These are phyloP conservation scores for Eucalyptus regnans DNA, from an alignment of 345 rosid genomes.

Conservation along the genomic window DNA sequence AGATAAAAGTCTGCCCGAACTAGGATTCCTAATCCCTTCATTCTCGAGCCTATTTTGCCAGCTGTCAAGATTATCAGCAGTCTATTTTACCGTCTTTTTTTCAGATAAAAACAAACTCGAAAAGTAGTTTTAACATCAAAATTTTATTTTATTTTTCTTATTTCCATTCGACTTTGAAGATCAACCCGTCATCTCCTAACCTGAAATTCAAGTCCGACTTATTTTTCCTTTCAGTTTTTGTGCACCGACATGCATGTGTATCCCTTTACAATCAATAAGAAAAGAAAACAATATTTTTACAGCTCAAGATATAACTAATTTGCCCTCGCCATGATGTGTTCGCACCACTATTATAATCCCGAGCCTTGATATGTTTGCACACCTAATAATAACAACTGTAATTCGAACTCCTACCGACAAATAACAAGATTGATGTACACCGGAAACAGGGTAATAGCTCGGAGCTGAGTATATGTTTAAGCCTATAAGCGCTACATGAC, in stretches of 20 bases:
- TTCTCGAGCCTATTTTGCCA: background rate
- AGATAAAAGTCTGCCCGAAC: background rate
- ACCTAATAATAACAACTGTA: background rate
- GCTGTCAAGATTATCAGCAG: background rate
- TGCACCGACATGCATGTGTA: background rate
- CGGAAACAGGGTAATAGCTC: background rate
- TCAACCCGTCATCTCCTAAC: background rate
- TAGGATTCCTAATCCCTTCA: background rate
- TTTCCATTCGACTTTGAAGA: background rate
- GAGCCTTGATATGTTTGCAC: background rate
- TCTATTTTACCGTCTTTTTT: background rate
- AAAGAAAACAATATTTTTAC: accelerated
- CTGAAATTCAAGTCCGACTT: background rate
- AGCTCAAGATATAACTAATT: background rate
- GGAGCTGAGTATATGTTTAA: background rate
- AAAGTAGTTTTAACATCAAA: background rate
- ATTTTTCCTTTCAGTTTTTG: background rate
- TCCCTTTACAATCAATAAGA: background rate
- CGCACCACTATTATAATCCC: background rate
- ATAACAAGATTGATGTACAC: background rate
- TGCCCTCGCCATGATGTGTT: background rate
- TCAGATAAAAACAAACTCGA: background rate
- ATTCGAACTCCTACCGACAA: background rate
- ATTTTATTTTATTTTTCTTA: background rate
- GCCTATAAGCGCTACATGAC: background rate